These are phyloP conservation scores for Apiosordaria backusii DNA, from an alignment of 495 filamentous ascomycete species.

Conservation along the genomic window DNA sequence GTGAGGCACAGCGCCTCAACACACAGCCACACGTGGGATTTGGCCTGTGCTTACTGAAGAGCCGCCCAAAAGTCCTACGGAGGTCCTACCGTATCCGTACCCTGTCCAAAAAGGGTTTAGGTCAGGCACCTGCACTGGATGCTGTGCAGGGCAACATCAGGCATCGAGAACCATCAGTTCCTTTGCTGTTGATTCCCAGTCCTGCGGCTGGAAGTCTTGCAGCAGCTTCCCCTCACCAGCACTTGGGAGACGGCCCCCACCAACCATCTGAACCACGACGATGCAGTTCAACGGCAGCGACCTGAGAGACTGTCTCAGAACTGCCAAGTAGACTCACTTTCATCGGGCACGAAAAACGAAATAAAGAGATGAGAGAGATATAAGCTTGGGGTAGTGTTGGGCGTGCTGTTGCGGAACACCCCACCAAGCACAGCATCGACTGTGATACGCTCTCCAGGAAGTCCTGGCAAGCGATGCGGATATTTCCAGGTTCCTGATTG, in stretches of 20 bases:
- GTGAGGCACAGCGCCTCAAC: constrained; percentile 22
- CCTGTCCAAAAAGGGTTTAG: constrained; percentile 26
- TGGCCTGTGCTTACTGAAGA: constrained; percentile 10
- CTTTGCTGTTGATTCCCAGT: not conserved
- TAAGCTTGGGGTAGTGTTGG: constrained; percentile 1
- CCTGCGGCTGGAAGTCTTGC: not conserved
- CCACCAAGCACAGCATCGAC: constrained; percentile 5
- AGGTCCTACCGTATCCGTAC: constrained; percentile 28
- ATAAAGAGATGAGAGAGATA: not conserved
- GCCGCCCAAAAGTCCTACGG: constrained; percentile 31
- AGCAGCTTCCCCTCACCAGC: not conserved
- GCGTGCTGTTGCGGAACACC: not conserved
- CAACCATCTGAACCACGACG: not conserved
- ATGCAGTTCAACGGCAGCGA: not conserved
- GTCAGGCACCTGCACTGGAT: constrained; percentile 29
- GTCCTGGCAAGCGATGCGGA: not conserved
- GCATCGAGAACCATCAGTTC: not conserved
- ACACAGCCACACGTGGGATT: constrained; percentile 25
- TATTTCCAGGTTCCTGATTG: not conserved
- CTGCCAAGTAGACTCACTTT: not conserved
- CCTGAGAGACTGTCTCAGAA: not conserved
- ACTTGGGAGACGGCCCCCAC: constrained; percentile 1
- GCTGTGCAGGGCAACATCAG: constrained; percentile 16
- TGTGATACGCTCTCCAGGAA: not conserved
- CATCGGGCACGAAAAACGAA: not conserved